phyloP scores from a whole-genome alignment of 2,329 filamentous ascomycete species.

The Aspergillus pseudonomiae region DNA sequence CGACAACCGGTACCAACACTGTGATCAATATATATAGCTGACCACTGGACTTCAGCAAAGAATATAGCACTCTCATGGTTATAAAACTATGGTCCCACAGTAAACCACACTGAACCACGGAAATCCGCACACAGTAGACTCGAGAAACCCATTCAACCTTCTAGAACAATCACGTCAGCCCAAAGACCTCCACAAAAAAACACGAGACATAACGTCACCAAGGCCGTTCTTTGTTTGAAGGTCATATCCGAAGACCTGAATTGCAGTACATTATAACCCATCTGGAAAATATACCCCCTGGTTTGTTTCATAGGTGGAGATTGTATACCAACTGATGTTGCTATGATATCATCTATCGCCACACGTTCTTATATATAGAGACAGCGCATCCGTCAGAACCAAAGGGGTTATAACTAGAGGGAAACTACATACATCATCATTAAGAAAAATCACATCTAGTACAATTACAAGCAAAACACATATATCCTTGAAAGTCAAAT shows the following conservation, averaged over 20 bases:
- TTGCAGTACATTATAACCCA: not conserved
- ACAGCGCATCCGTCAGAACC: not conserved
- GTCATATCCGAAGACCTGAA: not conserved
- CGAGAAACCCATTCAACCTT: not conserved
- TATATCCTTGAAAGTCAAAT: not conserved
- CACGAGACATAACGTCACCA: not conserved
- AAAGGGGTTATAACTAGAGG: not conserved
- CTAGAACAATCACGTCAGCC: not conserved
- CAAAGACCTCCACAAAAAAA: not conserved
- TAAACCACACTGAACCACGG: not conserved
- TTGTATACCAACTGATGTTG: not conserved
- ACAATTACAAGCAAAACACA: not conserved
- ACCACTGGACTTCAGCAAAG: not conserved
- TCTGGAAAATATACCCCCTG: no score
- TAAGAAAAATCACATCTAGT: not conserved
- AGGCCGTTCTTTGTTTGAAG: no score
- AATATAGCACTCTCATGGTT: no score
- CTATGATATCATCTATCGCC: constrained; percentile 1
- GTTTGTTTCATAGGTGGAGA: not conserved
- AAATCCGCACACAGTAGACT: not conserved
- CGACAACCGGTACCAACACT: not conserved
- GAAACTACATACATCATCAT: not conserved
- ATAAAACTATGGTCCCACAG: not conserved
- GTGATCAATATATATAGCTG: not conserved
- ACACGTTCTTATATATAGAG: not conserved